These are phyloP conservation scores for Dentipellis sp. DNA, from an alignment of 768 basidiomycete species.

Conservation along the genomic window DNA sequence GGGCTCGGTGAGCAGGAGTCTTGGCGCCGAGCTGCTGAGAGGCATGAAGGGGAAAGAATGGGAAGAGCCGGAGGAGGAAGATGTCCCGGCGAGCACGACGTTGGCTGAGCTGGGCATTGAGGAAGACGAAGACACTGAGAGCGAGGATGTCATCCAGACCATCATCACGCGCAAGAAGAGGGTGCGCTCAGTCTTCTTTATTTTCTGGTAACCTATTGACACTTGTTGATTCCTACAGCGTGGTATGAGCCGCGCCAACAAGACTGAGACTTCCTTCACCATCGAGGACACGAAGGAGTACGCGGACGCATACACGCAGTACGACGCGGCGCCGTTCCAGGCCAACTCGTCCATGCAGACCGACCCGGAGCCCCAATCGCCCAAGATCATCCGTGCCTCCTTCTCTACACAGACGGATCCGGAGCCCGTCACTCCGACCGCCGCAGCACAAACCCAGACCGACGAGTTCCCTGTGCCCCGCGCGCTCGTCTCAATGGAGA, in stretches of 20 bases:
- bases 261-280: slow-evolving; percentile 29
- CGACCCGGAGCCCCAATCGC: slow-evolving; percentile 42
- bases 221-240: not conserved
- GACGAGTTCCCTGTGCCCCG: slow-evolving; percentile 19
- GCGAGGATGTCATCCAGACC: slow-evolving; percentile 74
- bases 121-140: slow-evolving; percentile 47
- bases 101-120: slow-evolving; percentile 26
- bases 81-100: slow-evolving; percentile 22
- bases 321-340: slow-evolving; percentile 48
- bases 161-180: slow-evolving; percentile 82
- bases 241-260: slow-evolving; percentile 51
- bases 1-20: slow-evolving; percentile 59
- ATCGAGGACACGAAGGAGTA: slow-evolving; percentile 67
- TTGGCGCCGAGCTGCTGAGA: slow-evolving; percentile 64
- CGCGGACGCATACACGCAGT: slow-evolving; percentile 64
- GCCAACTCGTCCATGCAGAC: slow-evolving; percentile 47
- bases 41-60: slow-evolving; percentile 42
- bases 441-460: slow-evolving; percentile 15
- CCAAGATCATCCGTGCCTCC: slow-evolving; percentile 28
- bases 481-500: slow-evolving; percentile 40
- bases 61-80: slow-evolving; percentile 30
- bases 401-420: slow-evolving; percentile 43
- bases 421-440: not conserved
- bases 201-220: not conserved
- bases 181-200: slow-evolving; percentile 28